phyloP scores from a whole-genome alignment of 345 rosid species.

The Bretschneidera sinensis region DNA sequence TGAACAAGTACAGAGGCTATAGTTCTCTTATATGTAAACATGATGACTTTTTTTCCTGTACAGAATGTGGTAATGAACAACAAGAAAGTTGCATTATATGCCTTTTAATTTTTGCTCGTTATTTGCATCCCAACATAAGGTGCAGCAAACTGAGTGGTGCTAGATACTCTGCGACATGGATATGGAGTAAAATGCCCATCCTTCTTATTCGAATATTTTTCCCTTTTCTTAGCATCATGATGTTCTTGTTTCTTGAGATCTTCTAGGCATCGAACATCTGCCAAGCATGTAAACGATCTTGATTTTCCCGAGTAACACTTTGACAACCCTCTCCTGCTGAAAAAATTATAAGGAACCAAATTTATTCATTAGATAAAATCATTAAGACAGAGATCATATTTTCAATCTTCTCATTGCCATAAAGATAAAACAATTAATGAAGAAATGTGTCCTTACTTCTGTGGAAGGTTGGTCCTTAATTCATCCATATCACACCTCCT shows the following conservation, averaged over 20 bases:
- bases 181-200: slow-evolving; percentile 29
- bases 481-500: slow-evolving; percentile 48
- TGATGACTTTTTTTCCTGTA: too few species aligned
- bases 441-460: slow-evolving; percentile 37
- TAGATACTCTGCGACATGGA: too few species aligned
- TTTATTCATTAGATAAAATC: too few species aligned
- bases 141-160: too few species aligned
- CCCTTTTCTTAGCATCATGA: slow-evolving; percentile 50
- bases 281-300: slow-evolving; percentile 61
- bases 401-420: too few species aligned
- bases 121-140: too few species aligned
- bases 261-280: slow-evolving; percentile 62
- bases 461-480: slow-evolving; percentile 52
- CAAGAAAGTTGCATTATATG: too few species aligned
- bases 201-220: slow-evolving; percentile 32
- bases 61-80: too few species aligned
- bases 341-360: too few species aligned
- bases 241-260: slow-evolving; percentile 62
- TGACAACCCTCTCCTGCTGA: slow-evolving; percentile 64
- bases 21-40: too few species aligned
- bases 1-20: neutral
- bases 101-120: too few species aligned
- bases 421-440: neutral
- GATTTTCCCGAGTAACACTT: slow-evolving; percentile 73
- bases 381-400: too few species aligned